These are phyloP conservation scores for Apiospora marii DNA, from an alignment of 2,329 filamentous ascomycete genomes.

Conservation along the genomic window DNA sequence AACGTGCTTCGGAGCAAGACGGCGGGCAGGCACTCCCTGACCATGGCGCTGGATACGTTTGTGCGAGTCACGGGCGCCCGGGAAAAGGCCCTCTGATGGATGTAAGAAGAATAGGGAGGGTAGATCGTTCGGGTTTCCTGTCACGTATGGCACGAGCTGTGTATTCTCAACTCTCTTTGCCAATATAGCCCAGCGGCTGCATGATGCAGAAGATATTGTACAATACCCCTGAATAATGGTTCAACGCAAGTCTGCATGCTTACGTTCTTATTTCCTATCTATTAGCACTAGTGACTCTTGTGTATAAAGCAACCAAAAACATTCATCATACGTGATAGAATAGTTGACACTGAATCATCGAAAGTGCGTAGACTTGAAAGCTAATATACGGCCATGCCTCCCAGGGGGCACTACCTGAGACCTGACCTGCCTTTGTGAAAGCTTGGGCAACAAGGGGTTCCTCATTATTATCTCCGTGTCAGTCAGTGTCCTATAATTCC, in stretches of 20 bases:
- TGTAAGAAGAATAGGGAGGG: background rate
- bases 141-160: background rate
- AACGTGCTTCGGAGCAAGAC: conserved; percentile 89
- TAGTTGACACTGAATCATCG: background rate
- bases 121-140: background rate
- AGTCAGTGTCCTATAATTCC: background rate
- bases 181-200: background rate
- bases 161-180: background rate
- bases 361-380: background rate
- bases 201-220: background rate
- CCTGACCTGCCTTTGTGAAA: background rate
- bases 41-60: conserved; percentile 66
- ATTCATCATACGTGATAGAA: background rate
- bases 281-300: background rate
- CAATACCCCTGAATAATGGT: conserved; percentile 6
- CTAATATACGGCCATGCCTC: background rate
- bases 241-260: background rate
- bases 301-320: too few relatives aligned
- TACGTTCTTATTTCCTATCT: background rate
- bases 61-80: conserved; percentile 62
- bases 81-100: conserved; percentile 55
- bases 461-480: background rate
- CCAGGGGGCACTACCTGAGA: background rate
- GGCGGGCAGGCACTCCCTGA: conserved; percentile 74
- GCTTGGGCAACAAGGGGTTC: background rate